Percentiles rank a stretch among this genome's conserved stretches.
phyloP scores from a whole-genome alignment of 2,329 filamentous ascomycete genomes.

The Zalaria sp. region DNA sequence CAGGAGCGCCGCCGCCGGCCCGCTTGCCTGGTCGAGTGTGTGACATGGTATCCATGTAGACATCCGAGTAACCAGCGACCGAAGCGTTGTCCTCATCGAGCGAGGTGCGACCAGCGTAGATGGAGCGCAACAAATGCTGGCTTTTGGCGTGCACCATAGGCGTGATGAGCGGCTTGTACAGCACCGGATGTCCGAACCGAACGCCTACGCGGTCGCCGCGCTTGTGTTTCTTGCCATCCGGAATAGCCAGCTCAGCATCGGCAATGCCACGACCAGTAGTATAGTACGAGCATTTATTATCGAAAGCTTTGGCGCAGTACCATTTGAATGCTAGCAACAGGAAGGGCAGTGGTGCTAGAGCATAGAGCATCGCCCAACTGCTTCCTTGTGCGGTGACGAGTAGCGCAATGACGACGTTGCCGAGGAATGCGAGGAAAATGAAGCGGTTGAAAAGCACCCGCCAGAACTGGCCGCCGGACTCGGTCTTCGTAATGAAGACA shows the following conservation, averaged over 20 bases:
- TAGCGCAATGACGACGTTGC: slow-evolving; percentile 65
- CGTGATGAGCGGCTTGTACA: slow-evolving; percentile 79
- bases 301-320: slow-evolving; percentile 65
- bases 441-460: slow-evolving; percentile 85
- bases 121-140: slow-evolving; percentile 68
- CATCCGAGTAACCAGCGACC: slow-evolving; percentile 65
- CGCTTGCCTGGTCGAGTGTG: slow-evolving; percentile 41
- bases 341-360: slow-evolving; percentile 58
- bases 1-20: slow-evolving; percentile 28
- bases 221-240: slow-evolving; percentile 19
- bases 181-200: slow-evolving; percentile 77
- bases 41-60: slow-evolving; percentile 71
- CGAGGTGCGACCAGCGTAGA: slow-evolving; percentile 61
- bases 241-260: slow-evolving; percentile 14
- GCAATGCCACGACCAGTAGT: slow-evolving; percentile 47
- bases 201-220: slow-evolving; percentile 57
- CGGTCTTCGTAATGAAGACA: slow-evolving; percentile 91
- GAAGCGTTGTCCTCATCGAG: slow-evolving; percentile 50
- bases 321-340: slow-evolving; percentile 73
- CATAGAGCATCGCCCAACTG: slow-evolving; percentile 50
- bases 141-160: slow-evolving; percentile 92
- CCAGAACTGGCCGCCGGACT: slow-evolving; percentile 91
- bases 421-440: slow-evolving; percentile 64
- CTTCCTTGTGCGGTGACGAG: slow-evolving; percentile 51
- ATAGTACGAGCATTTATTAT: slow-evolving; percentile 69